A percentile compares a stretch with the other conserved stretches of the same genome.
These are phyloP conservation scores for Rhizophagus sp. DNA, from an alignment of 192 early-diverging fungal species.

Conservation along the genomic window DNA sequence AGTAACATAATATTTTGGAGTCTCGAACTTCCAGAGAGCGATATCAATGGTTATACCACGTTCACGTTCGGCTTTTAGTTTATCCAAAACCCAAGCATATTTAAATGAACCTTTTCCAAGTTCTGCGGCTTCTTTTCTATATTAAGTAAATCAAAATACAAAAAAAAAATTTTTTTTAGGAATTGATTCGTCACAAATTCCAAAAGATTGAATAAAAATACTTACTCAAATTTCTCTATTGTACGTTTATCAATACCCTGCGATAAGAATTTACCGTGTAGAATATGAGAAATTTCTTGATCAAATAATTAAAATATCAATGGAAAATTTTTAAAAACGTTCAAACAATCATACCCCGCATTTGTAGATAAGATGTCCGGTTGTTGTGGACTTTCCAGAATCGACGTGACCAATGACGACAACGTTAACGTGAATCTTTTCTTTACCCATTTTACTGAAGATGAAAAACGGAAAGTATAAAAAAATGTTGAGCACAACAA, in stretches of 20 bases:
- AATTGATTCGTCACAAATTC: background rate
- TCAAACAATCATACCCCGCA: constrained; percentile 73
- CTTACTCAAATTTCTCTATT: constrained; percentile 85
- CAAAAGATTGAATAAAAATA: background rate
- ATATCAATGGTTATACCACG: constrained; percentile 99
- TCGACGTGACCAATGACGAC: constrained; percentile 99
- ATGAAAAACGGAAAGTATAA: constrained; percentile 3
- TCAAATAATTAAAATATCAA: background rate
- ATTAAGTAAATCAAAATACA: background rate
- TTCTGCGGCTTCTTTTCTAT: constrained; percentile 91
- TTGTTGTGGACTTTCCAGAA: constrained; percentile 99
- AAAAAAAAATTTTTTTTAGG: background rate
- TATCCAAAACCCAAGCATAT: constrained; percentile 99
- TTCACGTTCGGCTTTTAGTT: constrained; percentile 99
- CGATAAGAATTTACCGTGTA: background rate
- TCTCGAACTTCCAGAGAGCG: constrained; percentile 97
- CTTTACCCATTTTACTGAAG: constrained; percentile 55
- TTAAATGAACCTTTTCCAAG: constrained; percentile 99
- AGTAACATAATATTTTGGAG: constrained; percentile 95
- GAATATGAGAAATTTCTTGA: background rate
- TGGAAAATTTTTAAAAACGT: background rate
- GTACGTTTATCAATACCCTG: constrained; percentile 90
- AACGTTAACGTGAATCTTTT: constrained; percentile 91
- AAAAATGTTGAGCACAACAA: background rate
- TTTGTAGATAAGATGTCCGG: constrained; percentile 99